A percentile compares a stretch with the other conserved stretches of the same genome.
Evolutionary conservation across 1,284 basidiomycete genomes (phyloP).

Genomic region (Chalciporus sp.): DNA sequence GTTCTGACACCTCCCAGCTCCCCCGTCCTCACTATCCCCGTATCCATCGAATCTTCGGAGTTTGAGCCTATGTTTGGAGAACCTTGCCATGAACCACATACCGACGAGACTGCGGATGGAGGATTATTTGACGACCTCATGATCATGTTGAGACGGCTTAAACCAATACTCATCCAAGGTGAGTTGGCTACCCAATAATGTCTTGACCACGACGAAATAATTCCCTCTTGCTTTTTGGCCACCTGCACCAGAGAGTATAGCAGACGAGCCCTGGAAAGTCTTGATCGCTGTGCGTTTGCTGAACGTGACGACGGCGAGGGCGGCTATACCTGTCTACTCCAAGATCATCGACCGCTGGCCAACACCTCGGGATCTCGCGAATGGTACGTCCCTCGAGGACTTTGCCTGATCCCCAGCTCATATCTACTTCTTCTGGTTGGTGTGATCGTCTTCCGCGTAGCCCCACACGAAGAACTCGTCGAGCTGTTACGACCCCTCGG

Average conservation of each 20-base stretch:
- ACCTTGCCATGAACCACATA: neutral
- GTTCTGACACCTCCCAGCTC: conserved; percentile 10
- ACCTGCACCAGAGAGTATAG: conserved; percentile 21
- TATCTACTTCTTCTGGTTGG: neutral
- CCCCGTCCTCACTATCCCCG: conserved; percentile 6
- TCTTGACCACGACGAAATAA: neutral
- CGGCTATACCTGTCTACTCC: conserved; percentile 47
- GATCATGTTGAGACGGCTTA: conserved; percentile 30
- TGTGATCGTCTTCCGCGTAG: conserved; percentile 3
- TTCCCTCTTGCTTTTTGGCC: neutral
- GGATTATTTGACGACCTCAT: conserved; percentile 26
- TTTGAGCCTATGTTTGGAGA: neutral
- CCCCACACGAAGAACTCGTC: conserved; percentile 41
- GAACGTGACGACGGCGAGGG: conserved; percentile 35
- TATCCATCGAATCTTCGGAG: conserved; percentile 7
- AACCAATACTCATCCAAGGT: conserved; percentile 36
- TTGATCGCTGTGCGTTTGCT: conserved; percentile 33
- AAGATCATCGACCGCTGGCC: conserved; percentile 53
- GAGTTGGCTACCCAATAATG: neutral
- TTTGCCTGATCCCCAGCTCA: neutral
- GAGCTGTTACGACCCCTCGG: conserved; percentile 52
- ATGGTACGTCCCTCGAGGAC: conserved; percentile 39
- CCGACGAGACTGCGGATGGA: neutral
- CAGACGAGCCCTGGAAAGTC: conserved; percentile 35
- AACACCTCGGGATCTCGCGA: conserved; percentile 49